These are phyloP conservation scores for Cajanus cajan DNA, from an alignment of 306 rosid genomes.

Conservation along the genomic window DNA sequence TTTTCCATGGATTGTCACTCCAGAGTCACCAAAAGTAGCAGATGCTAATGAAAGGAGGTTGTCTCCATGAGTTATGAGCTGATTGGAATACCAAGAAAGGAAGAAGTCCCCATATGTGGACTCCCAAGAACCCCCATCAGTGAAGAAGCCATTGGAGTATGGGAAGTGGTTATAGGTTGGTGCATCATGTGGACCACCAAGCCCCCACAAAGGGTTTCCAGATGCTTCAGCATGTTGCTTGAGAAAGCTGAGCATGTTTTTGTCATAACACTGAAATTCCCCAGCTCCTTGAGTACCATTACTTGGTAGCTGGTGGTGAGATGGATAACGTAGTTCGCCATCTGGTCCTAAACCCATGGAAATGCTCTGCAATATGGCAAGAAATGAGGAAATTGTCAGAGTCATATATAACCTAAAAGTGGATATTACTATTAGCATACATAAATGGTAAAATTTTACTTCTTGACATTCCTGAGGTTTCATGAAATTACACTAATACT, in stretches of 20 bases:
- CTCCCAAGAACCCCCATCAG: constrained; percentile 82
- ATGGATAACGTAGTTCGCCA: constrained; percentile 88
- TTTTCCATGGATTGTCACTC: constrained; percentile 51
- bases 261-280: constrained; percentile 91
- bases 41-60: constrained; percentile 66
- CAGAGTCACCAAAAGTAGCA: constrained; percentile 49
- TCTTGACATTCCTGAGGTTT: too few relatives aligned
- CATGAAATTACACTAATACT: too few relatives aligned
- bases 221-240: constrained; percentile 70
- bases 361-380: constrained; percentile 63
- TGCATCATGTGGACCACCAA: constrained; percentile 92
- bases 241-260: constrained; percentile 70
- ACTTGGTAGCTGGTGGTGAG: constrained; percentile 45
- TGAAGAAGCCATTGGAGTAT: constrained; percentile 53
- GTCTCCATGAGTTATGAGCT: constrained; percentile 72
- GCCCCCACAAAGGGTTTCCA: constrained; percentile 89
- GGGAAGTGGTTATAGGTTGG: constrained; percentile 62
- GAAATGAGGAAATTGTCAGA: constrained; percentile 30
- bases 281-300: constrained; percentile 52
- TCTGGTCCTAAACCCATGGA: constrained; percentile 93
- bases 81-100: constrained; percentile 91
- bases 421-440: neutral
- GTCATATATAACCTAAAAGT: neutral
- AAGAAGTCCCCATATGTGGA: constrained; percentile 79
- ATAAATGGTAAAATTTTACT: neutral